Base-by-base conservation (phyloP, 768 basidiomycete species). In the Phanerodontia chrysosporium region DNA sequence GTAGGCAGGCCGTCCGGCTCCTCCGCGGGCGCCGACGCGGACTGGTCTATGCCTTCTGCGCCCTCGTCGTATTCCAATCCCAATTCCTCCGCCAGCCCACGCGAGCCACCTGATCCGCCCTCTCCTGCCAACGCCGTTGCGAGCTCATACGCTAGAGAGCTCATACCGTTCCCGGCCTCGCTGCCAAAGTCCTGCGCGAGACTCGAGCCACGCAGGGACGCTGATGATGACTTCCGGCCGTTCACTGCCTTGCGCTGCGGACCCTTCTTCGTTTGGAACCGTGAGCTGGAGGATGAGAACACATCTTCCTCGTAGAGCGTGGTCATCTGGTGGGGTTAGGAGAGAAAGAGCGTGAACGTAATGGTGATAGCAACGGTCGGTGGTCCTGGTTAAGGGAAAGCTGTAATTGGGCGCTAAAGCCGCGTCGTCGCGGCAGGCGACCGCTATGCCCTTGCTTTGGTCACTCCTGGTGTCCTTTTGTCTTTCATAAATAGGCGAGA, bases 81-180 rank as follows among this genome's bases (percentile, higher is more conserved):
- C 62, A 94, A 90, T 71, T 94, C 92, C 72, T 93, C 92, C 13
- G 89, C 89, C 5, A 94, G 78, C 30, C 92, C 72, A 70, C 84
- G 87, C 24, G 90, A 92, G 55, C 88, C 84, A 52, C 81, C 87
- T 0, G 92, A 91, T 72, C 94, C 92, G 22, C 92, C 92, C 73
- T 94, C 92, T 24, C 91, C 92, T 85, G 92, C 89, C 56, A 94
- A 79, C 10, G 92, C 92, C 32, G 87, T 84, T 6, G 92, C 92
- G 35, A 94, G 83, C 67, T 94, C 92, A 72, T 94, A 91, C 4
- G 92, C 92, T 30, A 94, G 81, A 5, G 90, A 92, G 68, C 87
- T 85, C 45, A 82, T 78, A 42, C 77, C 79, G 59, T 73, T 78
- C 6, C 59, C 60, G 12, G 60, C 69, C 58, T 82, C 82, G 62